These are phyloP conservation scores for Colletotrichum tamarilloi DNA, from an alignment of 2,329 filamentous ascomycete genomes.

Conservation along the genomic window DNA sequence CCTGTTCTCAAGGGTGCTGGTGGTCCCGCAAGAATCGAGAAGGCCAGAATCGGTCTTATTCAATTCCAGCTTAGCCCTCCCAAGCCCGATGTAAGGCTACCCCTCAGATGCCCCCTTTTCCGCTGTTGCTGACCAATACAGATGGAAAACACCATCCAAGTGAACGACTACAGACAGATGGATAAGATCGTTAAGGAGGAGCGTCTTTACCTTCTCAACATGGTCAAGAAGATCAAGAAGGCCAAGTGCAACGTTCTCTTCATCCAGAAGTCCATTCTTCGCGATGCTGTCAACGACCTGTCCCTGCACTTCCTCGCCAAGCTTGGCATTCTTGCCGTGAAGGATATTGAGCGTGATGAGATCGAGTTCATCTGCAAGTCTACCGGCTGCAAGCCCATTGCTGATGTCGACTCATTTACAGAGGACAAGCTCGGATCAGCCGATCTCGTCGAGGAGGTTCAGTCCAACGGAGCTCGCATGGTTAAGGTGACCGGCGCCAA, in stretches of 20 bases:
- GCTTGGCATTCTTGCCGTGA: conserved; percentile 93
- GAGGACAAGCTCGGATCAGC: conserved; percentile 97
- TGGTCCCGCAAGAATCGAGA: conserved; percentile 93
- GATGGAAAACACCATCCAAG: conserved; percentile 99
- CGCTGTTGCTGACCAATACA: conserved; percentile 48
- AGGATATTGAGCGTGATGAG: conserved; percentile 98
- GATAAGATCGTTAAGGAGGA: conserved; percentile 99
- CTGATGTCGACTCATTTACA: conserved; percentile 97
- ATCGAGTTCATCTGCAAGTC: conserved; percentile 99
- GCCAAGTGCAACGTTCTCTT: conserved; percentile 98
- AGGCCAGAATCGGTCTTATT: conserved; percentile 95
- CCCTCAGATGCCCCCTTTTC: neutral
- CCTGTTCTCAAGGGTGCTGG: conserved; percentile 93
- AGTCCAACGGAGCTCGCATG: conserved; percentile 88
- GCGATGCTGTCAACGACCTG: conserved; percentile 97
- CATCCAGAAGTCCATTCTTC: conserved; percentile 98
- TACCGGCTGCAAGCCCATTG: conserved; percentile 98
- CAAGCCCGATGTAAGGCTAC: conserved; percentile 84
- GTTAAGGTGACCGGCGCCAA: conserved; percentile 96
- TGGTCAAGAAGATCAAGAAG: conserved; percentile 99
- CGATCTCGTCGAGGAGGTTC: conserved; percentile 92
- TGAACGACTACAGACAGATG: conserved; percentile 99
- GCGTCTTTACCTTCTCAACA: conserved; percentile 95
- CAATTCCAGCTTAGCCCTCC: conserved; percentile 99
- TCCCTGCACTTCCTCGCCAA: conserved; percentile 98